A percentile compares a stretch with the other conserved stretches of the same genome.
These are phyloP conservation scores for Mortierella sp. DNA, from an alignment of 371 early-diverging fungal species.

Conservation along the genomic window DNA sequence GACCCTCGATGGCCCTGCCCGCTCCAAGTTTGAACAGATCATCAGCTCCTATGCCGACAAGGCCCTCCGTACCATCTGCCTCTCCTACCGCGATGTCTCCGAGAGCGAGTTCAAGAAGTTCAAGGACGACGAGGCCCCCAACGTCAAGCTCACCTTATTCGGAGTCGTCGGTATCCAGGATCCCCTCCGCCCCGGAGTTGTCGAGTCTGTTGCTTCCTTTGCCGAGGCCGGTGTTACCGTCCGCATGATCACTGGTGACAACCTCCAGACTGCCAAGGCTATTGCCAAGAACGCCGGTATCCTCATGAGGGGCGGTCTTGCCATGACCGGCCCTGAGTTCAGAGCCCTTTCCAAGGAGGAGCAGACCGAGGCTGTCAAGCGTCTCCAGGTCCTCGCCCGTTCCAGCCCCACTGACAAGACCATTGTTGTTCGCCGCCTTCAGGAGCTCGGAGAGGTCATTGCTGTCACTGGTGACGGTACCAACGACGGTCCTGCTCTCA, in stretches of 20 bases:
- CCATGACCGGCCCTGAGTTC: constrained; percentile 93
- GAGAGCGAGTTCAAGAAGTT: constrained; percentile 58
- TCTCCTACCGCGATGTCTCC: constrained; percentile 82
- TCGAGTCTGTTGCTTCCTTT: constrained; percentile 85
- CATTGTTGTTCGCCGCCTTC: constrained; percentile 88
- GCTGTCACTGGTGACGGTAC: constrained; percentile 99
- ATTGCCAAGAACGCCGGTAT: constrained; percentile 95
- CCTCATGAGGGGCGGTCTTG: constrained; percentile 84
- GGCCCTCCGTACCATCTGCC: constrained; percentile 91
- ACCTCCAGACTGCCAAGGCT: constrained; percentile 89
- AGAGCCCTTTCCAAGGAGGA: constrained; percentile 83
- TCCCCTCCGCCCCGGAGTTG: constrained; percentile 92
- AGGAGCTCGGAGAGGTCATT: constrained; percentile 93
- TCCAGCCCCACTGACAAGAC: constrained; percentile 96
- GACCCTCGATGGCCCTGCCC: constrained; percentile 65
- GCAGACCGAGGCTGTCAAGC: constrained; percentile 85
- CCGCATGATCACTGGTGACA: constrained; percentile 98
- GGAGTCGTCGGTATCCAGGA: constrained; percentile 95
- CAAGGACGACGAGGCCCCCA: constrained; percentile 70
- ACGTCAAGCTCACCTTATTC: constrained; percentile 76
- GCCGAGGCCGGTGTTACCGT: constrained; percentile 93
- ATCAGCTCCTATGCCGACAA: constrained; percentile 85
- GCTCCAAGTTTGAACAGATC: constrained; percentile 60
- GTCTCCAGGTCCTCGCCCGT: constrained; percentile 93
- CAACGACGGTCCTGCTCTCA: constrained; percentile 97